A percentile compares a stretch with the other conserved stretches of the same genome.
These are phyloP conservation scores for Oenanthe sinensis DNA, from an alignment of 129 eudicot genomes.

Conservation along the genomic window DNA sequence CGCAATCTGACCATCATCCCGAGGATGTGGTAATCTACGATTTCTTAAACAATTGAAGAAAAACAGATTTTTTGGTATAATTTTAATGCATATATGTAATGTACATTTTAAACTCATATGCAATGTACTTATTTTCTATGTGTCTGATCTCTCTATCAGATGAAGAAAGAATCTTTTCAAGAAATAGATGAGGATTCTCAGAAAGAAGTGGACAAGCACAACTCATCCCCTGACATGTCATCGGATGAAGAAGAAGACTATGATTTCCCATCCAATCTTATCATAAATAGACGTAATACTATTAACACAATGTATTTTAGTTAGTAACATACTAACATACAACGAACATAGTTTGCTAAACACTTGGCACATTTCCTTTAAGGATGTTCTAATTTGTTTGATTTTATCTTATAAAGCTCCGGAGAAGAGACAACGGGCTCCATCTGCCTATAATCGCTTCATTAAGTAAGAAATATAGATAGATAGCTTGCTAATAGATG, in stretches of 20 bases:
- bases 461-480: conserved; percentile 46
- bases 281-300: conserved; percentile 56
- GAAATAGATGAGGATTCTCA: conserved; percentile 28
- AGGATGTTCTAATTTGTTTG: background rate
- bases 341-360: background rate
- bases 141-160: conserved; percentile 19
- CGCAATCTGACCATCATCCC: conserved; percentile 24
- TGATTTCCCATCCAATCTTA: conserved; percentile 26
- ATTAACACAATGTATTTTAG: background rate
- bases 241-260: conserved; percentile 56
- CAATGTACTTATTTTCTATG: background rate
- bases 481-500: background rate
- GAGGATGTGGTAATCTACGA: conserved; percentile 9
- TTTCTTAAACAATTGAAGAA: background rate
- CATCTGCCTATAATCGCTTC: conserved; percentile 77
- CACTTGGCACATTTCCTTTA: background rate
- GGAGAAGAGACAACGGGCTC: conserved; percentile 77
- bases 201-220: conserved; percentile 27
- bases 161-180: conserved; percentile 27
- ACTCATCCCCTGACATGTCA: conserved; percentile 35
- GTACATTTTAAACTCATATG: background rate
- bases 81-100: background rate
- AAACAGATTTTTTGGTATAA: background rate
- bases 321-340: background rate
- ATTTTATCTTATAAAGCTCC: conserved; percentile 49